Evolutionary conservation across 805 yeast genomes (phyloP), one percentile per base, ranked within the genome.

Genomic region (Wickerhamomyces mucosus): DNA sequence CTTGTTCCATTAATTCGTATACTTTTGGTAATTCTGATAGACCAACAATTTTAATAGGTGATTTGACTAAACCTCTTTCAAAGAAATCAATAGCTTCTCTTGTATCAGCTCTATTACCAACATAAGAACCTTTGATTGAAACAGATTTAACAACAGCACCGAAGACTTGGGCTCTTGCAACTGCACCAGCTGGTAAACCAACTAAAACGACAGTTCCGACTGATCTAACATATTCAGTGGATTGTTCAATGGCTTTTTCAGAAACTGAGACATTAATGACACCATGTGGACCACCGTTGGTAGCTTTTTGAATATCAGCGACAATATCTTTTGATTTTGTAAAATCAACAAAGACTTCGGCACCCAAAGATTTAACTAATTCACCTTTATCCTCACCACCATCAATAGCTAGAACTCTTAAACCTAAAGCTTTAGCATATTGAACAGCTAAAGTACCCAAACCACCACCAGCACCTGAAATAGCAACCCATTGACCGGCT

Each of bases 401-500:
- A 45, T 78, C 85, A 43, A 78, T 74, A 41, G 70, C 83, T 33
- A 78, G 41, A 27, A 75, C 80, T 45, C 82, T 64, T 59, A 58
- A 65, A 37, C 84, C 84, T 83, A 78, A 75, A 33, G 81, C 83
- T 50, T 58, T 66, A 36, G 82, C 84, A 59, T 72, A 77, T 58
- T 78, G 85, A 42, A 78, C 60, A 34, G 81, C 82, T 37, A 78
- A 61, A 34, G 82, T 66, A 33, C 85, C 85, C 47, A 78, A 69
- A 41, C 84, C 84, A 51, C 85, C 82, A 46, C 75, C 82, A 31
- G 83, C 83, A 55, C 85, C 85, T 38, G 78, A 68, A 46, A 78
- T 59, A 42, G 79, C 77, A 33, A 78, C 76, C 81, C 81, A 77
- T 42, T 78, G 69, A 40, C 85, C 86, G 32, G 84, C 71, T 32